A percentile compares a stretch with the other conserved stretches of the same genome.
phyloP scores from a whole-genome alignment of 1,139 yeast species.

The Diutina neorugosa region DNA sequence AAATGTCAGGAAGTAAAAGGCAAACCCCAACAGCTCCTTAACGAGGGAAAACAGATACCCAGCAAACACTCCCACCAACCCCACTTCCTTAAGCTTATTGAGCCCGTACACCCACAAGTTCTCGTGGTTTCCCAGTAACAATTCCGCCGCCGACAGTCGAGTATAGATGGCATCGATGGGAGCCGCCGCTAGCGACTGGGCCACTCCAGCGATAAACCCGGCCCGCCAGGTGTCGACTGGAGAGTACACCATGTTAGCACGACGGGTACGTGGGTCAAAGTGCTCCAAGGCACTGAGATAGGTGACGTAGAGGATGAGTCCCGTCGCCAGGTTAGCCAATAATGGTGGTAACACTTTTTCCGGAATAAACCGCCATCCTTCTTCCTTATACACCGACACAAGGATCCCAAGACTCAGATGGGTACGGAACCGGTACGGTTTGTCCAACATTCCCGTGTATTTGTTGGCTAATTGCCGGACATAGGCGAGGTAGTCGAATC shows the following conservation, averaged over 20 bases:
- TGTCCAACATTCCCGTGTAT: slow-evolving; percentile 33
- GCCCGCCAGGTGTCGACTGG: slow-evolving; percentile 58
- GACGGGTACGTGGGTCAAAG: slow-evolving; percentile 7
- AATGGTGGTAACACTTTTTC: slow-evolving; percentile 79
- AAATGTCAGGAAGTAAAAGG: slow-evolving; percentile 73
- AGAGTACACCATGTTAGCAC: slow-evolving; percentile 13
- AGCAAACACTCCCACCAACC: slow-evolving; percentile 78
- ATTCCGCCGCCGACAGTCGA: slow-evolving; percentile 64
- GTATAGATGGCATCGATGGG: slow-evolving; percentile 89
- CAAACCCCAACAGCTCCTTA: slow-evolving; percentile 82
- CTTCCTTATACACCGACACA: slow-evolving; percentile 53
- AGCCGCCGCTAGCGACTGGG: slow-evolving; percentile 86
- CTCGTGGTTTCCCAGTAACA: slow-evolving; percentile 54
- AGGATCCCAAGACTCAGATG: slow-evolving; percentile 73
- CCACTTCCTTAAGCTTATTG: slow-evolving; percentile 58
- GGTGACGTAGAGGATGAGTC: slow-evolving; percentile 72
- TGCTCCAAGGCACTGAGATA: slow-evolving; percentile 45
- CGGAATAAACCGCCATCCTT: slow-evolving; percentile 85
- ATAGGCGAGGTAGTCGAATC: slow-evolving; percentile 74
- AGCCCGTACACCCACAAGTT: slow-evolving; percentile 71
- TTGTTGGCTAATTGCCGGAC: slow-evolving; percentile 42
- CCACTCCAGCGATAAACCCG: slow-evolving; percentile 77
- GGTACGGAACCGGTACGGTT: slow-evolving; percentile 58
- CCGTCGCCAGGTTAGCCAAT: slow-evolving; percentile 78
- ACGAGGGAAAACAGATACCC: slow-evolving; percentile 68